A percentile compares a stretch with the other conserved stretches of the same genome.
Evolutionary conservation across 805 yeast genomes (phyloP).

Genomic region (Nematodospora valgi): DNA sequence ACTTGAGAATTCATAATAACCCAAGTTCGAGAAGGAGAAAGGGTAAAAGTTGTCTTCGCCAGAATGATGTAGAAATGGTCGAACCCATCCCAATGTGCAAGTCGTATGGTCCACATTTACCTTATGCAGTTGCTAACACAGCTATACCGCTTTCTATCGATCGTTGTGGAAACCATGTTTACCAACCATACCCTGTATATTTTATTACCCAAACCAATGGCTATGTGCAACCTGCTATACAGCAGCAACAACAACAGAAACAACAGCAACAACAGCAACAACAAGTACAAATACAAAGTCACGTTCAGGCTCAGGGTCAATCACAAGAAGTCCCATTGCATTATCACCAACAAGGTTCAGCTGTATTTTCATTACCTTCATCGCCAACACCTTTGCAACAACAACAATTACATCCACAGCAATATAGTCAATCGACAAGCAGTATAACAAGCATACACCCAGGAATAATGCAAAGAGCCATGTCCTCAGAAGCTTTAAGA

Average conservation of each 20-base stretch:
- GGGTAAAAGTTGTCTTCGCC: no score
- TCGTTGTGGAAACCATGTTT: conserved; percentile 27
- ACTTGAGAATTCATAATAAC: conserved; percentile 72
- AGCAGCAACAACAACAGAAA: conserved; percentile 6
- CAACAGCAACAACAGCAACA: conserved; percentile 9
- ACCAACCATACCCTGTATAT: conserved; percentile 35
- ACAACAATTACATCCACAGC: conserved; percentile 7
- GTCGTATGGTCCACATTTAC: neutral
- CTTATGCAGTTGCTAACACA: conserved; percentile 3
- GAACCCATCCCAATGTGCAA: neutral
- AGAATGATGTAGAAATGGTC: neutral
- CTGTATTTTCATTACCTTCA: conserved; percentile 27
- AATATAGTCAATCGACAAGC: neutral
- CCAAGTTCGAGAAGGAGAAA: conserved; percentile 44
- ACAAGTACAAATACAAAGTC: conserved; percentile 9
- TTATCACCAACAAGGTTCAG: conserved; percentile 17
- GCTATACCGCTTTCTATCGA: conserved; percentile 30
- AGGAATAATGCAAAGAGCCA: conserved; percentile 8
- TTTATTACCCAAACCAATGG: conserved; percentile 27
- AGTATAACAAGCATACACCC: conserved; percentile 1
- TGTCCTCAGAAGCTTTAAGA: conserved; percentile 16
- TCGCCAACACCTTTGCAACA: conserved; percentile 21
- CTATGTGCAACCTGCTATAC: conserved; percentile 14
- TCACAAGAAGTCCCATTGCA: conserved; percentile 11
- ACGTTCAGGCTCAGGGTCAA: conserved; percentile 9